phyloP scores from a whole-genome alignment of 371 early-diverging fungal species.

The Saksenaea vasiformis region DNA sequence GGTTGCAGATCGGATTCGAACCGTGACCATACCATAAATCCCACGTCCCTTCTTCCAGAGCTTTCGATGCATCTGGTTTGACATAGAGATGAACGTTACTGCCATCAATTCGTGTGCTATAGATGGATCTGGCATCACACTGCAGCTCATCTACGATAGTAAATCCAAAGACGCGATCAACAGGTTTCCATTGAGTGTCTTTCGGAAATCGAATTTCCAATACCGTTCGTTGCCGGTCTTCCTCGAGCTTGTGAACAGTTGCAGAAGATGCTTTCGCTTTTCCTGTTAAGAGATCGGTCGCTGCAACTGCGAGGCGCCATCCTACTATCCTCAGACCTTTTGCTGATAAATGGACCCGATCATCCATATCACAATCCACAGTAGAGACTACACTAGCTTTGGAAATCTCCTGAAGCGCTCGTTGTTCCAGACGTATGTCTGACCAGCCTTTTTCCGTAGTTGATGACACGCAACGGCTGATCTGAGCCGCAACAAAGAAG shows the following conservation, averaged over 20 bases:
- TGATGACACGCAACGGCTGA: background rate
- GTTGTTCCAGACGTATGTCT: background rate
- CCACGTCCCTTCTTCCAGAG: background rate
- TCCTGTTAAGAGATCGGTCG: constrained; percentile 6
- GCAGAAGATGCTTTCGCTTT: background rate
- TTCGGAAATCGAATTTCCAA: background rate
- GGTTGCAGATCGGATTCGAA: constrained; percentile 17
- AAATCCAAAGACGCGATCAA: constrained; percentile 17
- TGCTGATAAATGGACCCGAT: constrained; percentile 39
- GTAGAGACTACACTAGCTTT: constrained; percentile 19
- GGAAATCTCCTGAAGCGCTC: background rate
- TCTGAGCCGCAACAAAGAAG: background rate
- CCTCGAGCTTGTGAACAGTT: background rate
- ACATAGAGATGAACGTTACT: constrained; percentile 13
- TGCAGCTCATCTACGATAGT: background rate
- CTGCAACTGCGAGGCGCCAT: constrained; percentile 29
- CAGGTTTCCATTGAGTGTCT: background rate
- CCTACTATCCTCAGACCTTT: constrained; percentile 25
- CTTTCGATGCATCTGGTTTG: constrained; percentile 7
- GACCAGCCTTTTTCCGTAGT: background rate
- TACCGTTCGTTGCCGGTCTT: background rate
- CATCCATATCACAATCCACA: constrained; percentile 38
- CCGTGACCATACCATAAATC: constrained; percentile 27
- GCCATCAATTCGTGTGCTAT: constrained; percentile 13
- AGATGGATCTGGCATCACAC: background rate